Evolutionary conservation across 2,329 filamentous ascomycete species (phyloP).

Genomic region (Cytospora chrysosperma): DNA sequence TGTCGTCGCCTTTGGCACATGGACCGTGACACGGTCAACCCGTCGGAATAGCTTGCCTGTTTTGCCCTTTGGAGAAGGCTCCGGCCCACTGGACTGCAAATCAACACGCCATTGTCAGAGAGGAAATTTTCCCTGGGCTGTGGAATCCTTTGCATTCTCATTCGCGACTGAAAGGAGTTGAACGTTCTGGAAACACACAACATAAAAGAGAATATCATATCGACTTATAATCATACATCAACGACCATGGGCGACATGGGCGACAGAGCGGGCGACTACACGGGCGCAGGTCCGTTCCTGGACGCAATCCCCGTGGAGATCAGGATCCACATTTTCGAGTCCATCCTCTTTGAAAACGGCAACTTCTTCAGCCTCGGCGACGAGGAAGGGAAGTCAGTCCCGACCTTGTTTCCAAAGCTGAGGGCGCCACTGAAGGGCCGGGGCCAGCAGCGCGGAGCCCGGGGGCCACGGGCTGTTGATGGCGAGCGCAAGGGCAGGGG

Average conservation of each 20-base stretch:
- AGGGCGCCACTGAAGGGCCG: slow-evolving; percentile 3
- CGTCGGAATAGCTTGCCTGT: slow-evolving; percentile 22
- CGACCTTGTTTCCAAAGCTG: slow-evolving; percentile 22
- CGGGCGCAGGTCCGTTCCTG: slow-evolving; percentile 17
- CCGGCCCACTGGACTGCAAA: slow-evolving; percentile 15
- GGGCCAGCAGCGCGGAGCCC: too few relatives aligned
- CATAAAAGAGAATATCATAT: neutral
- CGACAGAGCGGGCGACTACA: neutral
- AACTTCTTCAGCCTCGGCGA: slow-evolving; percentile 24
- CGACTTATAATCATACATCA: neutral
- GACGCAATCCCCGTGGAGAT: slow-evolving; percentile 21
- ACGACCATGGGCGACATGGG: slow-evolving; percentile 15
- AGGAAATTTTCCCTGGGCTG: neutral
- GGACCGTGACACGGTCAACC: too few relatives aligned
- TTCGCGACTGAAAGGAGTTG: neutral
- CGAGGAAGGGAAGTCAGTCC: slow-evolving; percentile 21
- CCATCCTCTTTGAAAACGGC: slow-evolving; percentile 23
- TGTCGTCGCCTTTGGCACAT: neutral
- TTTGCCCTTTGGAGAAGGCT: slow-evolving; percentile 23
- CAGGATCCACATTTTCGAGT: slow-evolving; percentile 24
- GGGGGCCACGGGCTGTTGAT: too few relatives aligned
- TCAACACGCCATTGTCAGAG: slow-evolving; percentile 3
- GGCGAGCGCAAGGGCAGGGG: too few relatives aligned
- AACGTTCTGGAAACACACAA: neutral
- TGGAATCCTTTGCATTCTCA: neutral